These are phyloP conservation scores for Neurospora terricola DNA, from an alignment of 495 filamentous ascomycete species.

Conservation along the genomic window DNA sequence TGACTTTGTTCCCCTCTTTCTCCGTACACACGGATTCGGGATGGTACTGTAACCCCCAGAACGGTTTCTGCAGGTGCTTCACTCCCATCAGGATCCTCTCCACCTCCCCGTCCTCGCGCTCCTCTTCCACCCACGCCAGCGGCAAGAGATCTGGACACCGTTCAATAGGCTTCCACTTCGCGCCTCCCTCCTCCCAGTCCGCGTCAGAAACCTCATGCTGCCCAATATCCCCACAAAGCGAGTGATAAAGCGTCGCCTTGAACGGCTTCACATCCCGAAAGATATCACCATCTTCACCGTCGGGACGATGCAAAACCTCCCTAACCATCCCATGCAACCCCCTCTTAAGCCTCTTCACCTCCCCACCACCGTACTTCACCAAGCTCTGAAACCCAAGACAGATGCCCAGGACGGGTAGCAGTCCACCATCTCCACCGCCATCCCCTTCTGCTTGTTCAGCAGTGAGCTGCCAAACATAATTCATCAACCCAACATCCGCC, in stretches of 20 bases:
- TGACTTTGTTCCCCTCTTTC: slow-evolving; percentile 50
- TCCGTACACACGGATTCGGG: slow-evolving; percentile 88
- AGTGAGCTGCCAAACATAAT: slow-evolving; percentile 59
- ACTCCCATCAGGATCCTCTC: slow-evolving; percentile 69
- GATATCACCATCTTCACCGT: slow-evolving; percentile 24
- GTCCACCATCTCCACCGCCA: not conserved
- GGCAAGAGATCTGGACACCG: slow-evolving; percentile 39
- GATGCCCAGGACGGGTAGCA: slow-evolving; percentile 75
- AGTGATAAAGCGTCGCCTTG: slow-evolving; percentile 80
- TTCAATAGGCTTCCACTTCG: slow-evolving; percentile 20
- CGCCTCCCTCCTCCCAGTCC: slow-evolving; percentile 20
- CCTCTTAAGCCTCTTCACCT: slow-evolving; percentile 49
- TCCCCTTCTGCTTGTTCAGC: slow-evolving; percentile 28
- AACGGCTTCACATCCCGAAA: slow-evolving; percentile 45
- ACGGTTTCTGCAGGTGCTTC: slow-evolving; percentile 60
- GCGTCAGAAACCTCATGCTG: slow-evolving; percentile 21
- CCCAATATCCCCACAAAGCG: slow-evolving; percentile 55
- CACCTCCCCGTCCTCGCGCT: slow-evolving; percentile 22
- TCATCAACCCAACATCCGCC: slow-evolving; percentile 69
- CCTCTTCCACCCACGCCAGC: slow-evolving; percentile 57
- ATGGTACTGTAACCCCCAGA: slow-evolving; percentile 91
- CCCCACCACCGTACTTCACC: slow-evolving; percentile 53
- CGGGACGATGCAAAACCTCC: slow-evolving; percentile 41
- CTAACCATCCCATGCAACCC: slow-evolving; percentile 77
- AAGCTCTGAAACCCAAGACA: slow-evolving; percentile 90